Evolutionary conservation across 495 filamentous ascomycete species (phyloP), one percentile per base, ranked within the genome.

Genomic region (Evernia prunastri): DNA sequence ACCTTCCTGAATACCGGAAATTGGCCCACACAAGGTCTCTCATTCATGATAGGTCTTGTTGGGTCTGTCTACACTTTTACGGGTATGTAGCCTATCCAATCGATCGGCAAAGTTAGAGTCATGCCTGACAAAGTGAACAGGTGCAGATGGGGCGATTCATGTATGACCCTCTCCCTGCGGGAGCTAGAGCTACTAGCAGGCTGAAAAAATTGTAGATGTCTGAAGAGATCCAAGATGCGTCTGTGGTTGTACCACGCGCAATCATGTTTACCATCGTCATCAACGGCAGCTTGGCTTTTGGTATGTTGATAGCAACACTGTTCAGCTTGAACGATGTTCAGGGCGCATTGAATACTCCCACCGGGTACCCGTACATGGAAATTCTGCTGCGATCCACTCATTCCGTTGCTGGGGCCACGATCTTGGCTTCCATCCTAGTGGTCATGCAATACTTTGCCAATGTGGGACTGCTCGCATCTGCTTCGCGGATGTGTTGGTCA

Each of bases 401-500:
- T n/a, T 77, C 74, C 31, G 63, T 63, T 1, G 67, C 69, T 13
- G 77, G 70, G 10, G 75, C 72, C 2, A 72, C 73, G 4, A 64
- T 67, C 33, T 72, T 78, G 71, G 68, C 56, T 20, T 61, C 56
- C 20, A 61, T 70, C 18, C 60, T 83, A 1, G 74, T 78, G 4
- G 69, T 74, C 8, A 71, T 81, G 58, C 72, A 73, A 5, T 68
- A 77, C 20, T 77, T 72, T 20, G 76, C 77, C 5, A 73, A 71
- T 58, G 74, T 82, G 18, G 74, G 77, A 15, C 74, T 79, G 59
- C 68, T 80, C 23, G 80, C 82, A 20, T 75, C 82, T 9, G 70
- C 80, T 9, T 83, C 82, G 25, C 77, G 83, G 2, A 79, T 81
- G 69, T 72, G 79, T 42, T 86, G 81, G 78, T 78, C 82, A 0